phyloP scores from a whole-genome alignment of 805 yeast species.

The Candida berthetii region DNA sequence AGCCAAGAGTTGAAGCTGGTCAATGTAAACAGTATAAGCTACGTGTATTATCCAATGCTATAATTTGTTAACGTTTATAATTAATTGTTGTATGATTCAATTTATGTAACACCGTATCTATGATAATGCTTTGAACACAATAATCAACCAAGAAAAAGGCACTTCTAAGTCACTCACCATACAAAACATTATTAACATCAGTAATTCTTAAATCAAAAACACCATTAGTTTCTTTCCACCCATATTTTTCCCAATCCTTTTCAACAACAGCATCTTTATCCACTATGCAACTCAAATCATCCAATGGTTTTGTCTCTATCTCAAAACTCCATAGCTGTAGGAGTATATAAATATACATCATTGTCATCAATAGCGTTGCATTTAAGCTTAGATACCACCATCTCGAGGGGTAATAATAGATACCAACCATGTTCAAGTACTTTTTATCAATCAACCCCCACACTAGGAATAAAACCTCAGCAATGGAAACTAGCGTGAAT shows the following conservation, averaged over 20 bases:
- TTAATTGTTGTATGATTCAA: too few relatives aligned
- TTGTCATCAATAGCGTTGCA: constrained; percentile 56
- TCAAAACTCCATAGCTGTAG: constrained; percentile 75
- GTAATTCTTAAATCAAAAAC: constrained; percentile 81
- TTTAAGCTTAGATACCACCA: constrained; percentile 90
- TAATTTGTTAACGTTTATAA: too few relatives aligned
- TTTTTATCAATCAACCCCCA: constrained; percentile 75
- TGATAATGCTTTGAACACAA: too few relatives aligned
- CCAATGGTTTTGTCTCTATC: constrained; percentile 51
- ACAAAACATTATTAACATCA: constrained; percentile 60
- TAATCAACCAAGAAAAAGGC: too few relatives aligned
- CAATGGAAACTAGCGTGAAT: constrained; percentile 58
- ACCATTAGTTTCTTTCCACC: constrained; percentile 66
- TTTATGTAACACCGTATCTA: too few relatives aligned
- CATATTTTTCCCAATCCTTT: constrained; percentile 25
- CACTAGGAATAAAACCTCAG: constrained; percentile 47
- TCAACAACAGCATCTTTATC: constrained; percentile 47
- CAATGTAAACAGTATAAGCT: too few relatives aligned
- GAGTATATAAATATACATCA: constrained; percentile 70
- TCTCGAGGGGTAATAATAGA: constrained; percentile 76
- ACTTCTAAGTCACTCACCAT: constrained; percentile 25
- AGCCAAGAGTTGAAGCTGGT: too few relatives aligned
- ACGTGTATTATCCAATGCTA: too few relatives aligned
- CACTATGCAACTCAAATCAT: constrained; percentile 56
- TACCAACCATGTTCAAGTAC: constrained; percentile 44